These are phyloP conservation scores for Diaporthe eres DNA, from an alignment of 2,329 filamentous ascomycete genomes.

Conservation along the genomic window DNA sequence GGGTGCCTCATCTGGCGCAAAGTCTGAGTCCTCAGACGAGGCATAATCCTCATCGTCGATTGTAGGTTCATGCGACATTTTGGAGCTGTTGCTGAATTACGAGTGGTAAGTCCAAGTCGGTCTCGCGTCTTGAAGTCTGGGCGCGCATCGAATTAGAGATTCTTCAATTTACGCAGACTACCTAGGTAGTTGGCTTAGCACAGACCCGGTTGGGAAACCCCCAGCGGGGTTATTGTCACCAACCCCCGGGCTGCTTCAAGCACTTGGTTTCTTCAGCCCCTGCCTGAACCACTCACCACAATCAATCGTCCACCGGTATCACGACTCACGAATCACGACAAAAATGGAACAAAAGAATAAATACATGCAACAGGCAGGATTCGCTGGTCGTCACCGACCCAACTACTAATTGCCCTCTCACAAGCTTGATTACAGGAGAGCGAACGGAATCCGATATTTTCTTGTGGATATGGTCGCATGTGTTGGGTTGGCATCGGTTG, in stretches of 20 bases:
- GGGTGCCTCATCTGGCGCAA: constrained; percentile 70
- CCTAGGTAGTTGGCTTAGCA: too few relatives aligned
- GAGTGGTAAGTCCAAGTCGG: not conserved
- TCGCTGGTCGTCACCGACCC: constrained; percentile 37
- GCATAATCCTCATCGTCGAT: constrained; percentile 70
- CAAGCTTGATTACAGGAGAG: constrained; percentile 35
- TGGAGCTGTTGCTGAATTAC: constrained; percentile 26
- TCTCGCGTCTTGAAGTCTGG: not conserved
- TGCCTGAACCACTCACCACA: not conserved
- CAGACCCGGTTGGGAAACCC: not conserved
- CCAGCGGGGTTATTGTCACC: not conserved
- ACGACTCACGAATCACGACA: not conserved
- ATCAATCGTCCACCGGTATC: not conserved
- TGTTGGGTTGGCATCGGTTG: not conserved
- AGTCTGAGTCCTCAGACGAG: constrained; percentile 82
- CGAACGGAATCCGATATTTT: constrained; percentile 36
- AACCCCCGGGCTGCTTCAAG: not conserved
- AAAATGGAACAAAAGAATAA: not conserved
- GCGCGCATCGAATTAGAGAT: not conserved
- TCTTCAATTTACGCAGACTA: not conserved
- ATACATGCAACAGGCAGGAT: constrained; percentile 38
- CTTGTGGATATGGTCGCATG: constrained; percentile 36
- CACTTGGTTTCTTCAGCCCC: not conserved
- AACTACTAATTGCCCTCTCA: constrained; percentile 36
- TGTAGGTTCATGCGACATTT: constrained; percentile 60